Evolutionary conservation across 2,329 filamentous ascomycete genomes (phyloP), one percentile per base, ranked within the genome.

Genomic region (Lecanoromycetidae sp.): DNA sequence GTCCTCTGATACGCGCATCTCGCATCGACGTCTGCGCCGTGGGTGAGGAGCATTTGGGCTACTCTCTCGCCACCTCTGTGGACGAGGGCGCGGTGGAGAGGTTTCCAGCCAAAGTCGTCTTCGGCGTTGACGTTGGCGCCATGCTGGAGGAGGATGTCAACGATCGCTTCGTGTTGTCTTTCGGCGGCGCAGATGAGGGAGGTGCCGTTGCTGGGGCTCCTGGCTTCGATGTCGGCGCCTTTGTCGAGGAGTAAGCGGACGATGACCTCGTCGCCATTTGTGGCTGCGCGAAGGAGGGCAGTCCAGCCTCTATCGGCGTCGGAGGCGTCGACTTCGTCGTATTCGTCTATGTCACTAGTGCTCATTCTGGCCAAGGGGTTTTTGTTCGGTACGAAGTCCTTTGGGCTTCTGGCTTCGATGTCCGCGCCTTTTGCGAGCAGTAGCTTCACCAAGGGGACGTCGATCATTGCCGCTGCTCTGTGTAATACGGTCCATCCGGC

Each of bases 171-270:
- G 10, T 49, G 34, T 1, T 51, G 42, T 6, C 17, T 37, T 29
- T 53, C 41, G 10, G 35, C 36, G 5, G 52, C 52, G 42, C 34
- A 44, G 10, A 48, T 40, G 3, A 53, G 45, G 3, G 51, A 35
- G 12, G 51, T 53, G 15, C 15, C 27, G 7, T 44, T 42, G n/a
- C n/a, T 38, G 2, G 40, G 44, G 40, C 35, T 51, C 9, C 40
- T 33, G 32, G 51, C 51, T 38, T 60, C 57, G 15, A 61, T 57
- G 42, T 58, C 53, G 17, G 58, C 59, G 25, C 52, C 53, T 4
- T 54, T 52, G 17, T 52, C 47, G 20, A 58, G 34, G n/a, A 53
- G 45, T 17, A 36, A 13, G 20, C 39, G 45, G 4, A 53, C 46
- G 10, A 47, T 44, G 22, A 22, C 27, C 13, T 51, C 46, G 22